Evolutionary conservation across 805 yeast genomes (phyloP), one percentile per base, ranked within the genome.

Genomic region (Diddensiella santjacobensis): DNA sequence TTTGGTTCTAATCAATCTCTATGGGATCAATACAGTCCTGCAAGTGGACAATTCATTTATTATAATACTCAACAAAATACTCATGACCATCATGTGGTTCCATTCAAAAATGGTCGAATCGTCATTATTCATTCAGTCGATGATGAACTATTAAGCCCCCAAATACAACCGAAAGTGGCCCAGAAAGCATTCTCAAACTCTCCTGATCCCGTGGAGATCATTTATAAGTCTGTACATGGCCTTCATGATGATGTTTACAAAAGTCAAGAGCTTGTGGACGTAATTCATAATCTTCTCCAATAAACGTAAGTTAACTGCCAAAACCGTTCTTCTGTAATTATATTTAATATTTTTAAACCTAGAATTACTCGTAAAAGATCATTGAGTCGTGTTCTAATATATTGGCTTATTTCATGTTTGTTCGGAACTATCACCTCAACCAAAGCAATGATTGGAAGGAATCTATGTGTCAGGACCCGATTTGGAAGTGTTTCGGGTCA

Each of bases 161-260:
- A 44, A 19, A 44, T 45, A 15, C 45, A 46, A 40, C 45, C 48
- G 13, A 26, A 26, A 17, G 47, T 47, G 20, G 51, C 56, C n/a
- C 22, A 22, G 22, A 23, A 38, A 13, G 56, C 33, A 13, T 35
- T 49, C 22, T 38, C 29, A 17, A 31, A 52, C 8, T 41, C 58
- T 18, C 46, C 61, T 13, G 48, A 65, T 22, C 77, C 65, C 1
- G 61, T 71, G 35, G 73, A 73, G 22, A 24, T 35, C 13, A 13
- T 8, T 13, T 17, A 15, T 3, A 44, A 42, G 38, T 2, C 8
- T 3, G 47, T 43, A 3, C 31, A 19, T 65, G 91, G 95, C 1
- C 44, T 54, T 35, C 95, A 86, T 55, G 83, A 86, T 60, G 79
- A 83, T 40, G 87, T 84, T 19, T 83, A 78, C 60, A 59, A 65